These are phyloP conservation scores for Kwoniella bestiolae DNA, from an alignment of 768 basidiomycete genomes.

Conservation along the genomic window DNA sequence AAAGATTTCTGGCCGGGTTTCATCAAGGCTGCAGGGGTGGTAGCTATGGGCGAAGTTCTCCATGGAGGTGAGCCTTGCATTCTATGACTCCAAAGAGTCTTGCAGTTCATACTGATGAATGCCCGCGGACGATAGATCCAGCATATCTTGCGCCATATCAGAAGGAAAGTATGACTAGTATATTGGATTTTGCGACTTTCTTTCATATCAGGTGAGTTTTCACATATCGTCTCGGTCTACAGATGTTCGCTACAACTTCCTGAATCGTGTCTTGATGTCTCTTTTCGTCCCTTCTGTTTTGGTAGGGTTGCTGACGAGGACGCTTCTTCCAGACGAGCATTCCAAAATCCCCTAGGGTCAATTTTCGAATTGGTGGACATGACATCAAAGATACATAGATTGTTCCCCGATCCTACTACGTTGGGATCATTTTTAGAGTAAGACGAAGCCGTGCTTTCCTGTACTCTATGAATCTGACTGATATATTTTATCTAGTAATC, in stretches of 20 bases:
- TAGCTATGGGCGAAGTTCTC: conserved; percentile 80
- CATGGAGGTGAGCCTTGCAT: conserved; percentile 51
- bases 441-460: conserved; percentile 22
- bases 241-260: too few relatives aligned
- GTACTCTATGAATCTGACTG: background rate
- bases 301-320: background rate
- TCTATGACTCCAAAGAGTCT: background rate
- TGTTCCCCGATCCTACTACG: conserved; percentile 51
- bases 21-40: conserved; percentile 73
- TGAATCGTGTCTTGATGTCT: too few relatives aligned
- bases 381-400: conserved; percentile 39
- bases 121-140: conserved; percentile 40
- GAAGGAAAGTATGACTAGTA: conserved; percentile 43
- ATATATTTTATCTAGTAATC: conserved; percentile 36
- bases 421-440: conserved; percentile 56
- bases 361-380: conserved; percentile 48
- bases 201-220: conserved; percentile 43
- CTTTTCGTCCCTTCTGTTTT: too few relatives aligned
- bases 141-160: conserved; percentile 55
- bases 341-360: conserved; percentile 36
- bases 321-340: conserved; percentile 39
- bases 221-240: background rate
- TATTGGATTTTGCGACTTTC: conserved; percentile 56
- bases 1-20: conserved; percentile 76
- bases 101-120: background rate